phyloP scores from a whole-genome alignment of 2,329 filamentous ascomycete genomes.

The Paraphoma sp. region DNA sequence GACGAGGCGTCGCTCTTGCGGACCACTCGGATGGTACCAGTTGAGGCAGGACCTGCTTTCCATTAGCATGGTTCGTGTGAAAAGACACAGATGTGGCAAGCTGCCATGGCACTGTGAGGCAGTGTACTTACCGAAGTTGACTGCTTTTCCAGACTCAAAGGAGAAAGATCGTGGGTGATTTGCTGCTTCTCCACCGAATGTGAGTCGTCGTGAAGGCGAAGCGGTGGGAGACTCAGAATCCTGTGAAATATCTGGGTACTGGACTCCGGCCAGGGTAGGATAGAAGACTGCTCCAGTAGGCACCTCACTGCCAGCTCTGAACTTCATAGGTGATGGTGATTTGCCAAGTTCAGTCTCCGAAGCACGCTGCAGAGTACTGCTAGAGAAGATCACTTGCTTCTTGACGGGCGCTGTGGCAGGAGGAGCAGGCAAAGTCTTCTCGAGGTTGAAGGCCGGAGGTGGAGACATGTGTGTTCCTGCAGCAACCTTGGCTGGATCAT shows the following conservation, averaged over 20 bases:
- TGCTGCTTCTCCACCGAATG: conserved; percentile 35
- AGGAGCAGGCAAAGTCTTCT: conserved; percentile 60
- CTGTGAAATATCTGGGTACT: conserved; percentile 47
- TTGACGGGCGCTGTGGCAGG: conserved; percentile 73
- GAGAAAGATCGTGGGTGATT: conserved; percentile 54
- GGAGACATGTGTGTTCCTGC: conserved; percentile 65
- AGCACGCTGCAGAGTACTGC: conserved; percentile 63
- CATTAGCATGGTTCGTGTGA: not conserved
- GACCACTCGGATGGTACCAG: conserved; percentile 51
- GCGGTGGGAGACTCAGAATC: conserved; percentile 29
- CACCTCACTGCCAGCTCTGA: conserved; percentile 42
- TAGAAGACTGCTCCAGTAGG: conserved; percentile 41
- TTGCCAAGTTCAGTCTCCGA: conserved; percentile 40
- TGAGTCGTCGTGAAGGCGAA: conserved; percentile 44
- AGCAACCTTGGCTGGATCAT: conserved; percentile 65
- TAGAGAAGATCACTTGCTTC: conserved; percentile 84
- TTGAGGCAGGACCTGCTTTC: conserved; percentile 39
- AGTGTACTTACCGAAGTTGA: conserved; percentile 47
- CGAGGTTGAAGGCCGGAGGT: conserved; percentile 42
- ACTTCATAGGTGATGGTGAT: conserved; percentile 45
- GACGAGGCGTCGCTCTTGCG: conserved; percentile 51
- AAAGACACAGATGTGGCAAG: not conserved
- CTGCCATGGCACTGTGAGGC: no score
- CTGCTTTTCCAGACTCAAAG: conserved; percentile 54
- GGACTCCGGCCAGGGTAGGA: conserved; percentile 37